Evolutionary conservation across 331 rosid genomes (phyloP), one percentile per base, ranked within the genome.

Genomic region (Spiraea crenata): DNA sequence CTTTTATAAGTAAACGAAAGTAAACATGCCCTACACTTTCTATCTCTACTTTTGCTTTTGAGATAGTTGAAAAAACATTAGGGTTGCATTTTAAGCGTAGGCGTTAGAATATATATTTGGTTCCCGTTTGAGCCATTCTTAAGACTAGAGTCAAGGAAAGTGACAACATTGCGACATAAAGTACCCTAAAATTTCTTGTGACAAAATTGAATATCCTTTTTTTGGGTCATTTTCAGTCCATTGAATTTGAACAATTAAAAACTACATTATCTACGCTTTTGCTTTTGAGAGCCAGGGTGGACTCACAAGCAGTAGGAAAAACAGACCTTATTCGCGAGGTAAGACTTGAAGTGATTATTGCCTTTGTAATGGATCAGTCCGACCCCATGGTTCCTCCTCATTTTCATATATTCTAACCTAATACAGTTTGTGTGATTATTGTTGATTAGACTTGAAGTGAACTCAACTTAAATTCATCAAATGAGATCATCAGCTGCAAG

Each of bases 131-230:
- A 25, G 31, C 31, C 31, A 25, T 25, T 25, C 31, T 25, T 25
- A 25, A 25, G 31, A 25, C 31, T 25, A 25, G 31, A 25, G 31
- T 25, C 31, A 25, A 25, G 31, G 31, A 2, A 25, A 25, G 31
- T 25, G 31, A 25, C 31, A 25, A 25, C 31, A 25, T 25, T 25
- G 31, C 31, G 31, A 2, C 31, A 25, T 25, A 25, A 25, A 25
- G 31, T 25, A 2, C 31, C 31, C 1, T 25, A 25, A 25, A 25
- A 14, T 19, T 16, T 8, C 10, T 15, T 44, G 44, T 39, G 67
- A 42, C 38, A 38, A 35, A 15, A 31, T 64, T 56, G 4, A 41
- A 54, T 70, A 65, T 60, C 59, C 11, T 38, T 25, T 68, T 68
- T 52, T 17, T 3, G 57, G 37, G 19, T 6, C 9, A 14, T 51